A percentile compares a stretch with the other conserved stretches of the same genome.
phyloP scores from a whole-genome alignment of 2,329 filamentous ascomycete species.

The Septoria linicola region DNA sequence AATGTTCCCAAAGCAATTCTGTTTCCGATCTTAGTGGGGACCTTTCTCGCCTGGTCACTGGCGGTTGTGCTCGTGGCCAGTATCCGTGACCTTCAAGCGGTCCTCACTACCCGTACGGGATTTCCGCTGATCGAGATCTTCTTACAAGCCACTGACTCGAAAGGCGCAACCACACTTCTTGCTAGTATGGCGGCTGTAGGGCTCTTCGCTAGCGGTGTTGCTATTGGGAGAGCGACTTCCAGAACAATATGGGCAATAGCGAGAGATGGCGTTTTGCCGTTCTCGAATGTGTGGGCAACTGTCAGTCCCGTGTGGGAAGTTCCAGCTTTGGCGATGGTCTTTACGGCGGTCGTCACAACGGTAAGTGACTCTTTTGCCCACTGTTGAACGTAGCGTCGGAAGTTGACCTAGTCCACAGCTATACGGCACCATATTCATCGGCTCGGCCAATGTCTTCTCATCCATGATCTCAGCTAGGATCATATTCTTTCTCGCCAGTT shows the following conservation, averaged over 20 bases:
- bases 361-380: conserved; percentile 34
- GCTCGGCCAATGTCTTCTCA: conserved; percentile 49
- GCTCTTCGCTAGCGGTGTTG: conserved; percentile 58
- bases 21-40: conserved; percentile 41
- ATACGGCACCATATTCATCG: conserved; percentile 62
- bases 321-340: conserved; percentile 54
- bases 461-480: conserved; percentile 7
- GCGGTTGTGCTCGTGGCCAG: conserved; percentile 38
- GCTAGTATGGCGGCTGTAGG: conserved; percentile 39
- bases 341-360: conserved; percentile 50
- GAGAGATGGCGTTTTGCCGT: conserved; percentile 60
- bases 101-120: conserved; percentile 7
- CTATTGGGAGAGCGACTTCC: conserved; percentile 59
- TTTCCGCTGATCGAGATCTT: conserved; percentile 21
- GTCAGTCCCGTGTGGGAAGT: conserved; percentile 48
- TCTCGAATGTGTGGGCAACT: conserved; percentile 41
- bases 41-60: conserved; percentile 41
- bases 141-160: conserved; percentile 14
- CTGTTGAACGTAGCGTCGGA: no score
- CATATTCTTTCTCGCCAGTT: conserved; percentile 5
- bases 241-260: conserved; percentile 64
- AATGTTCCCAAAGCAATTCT: conserved; percentile 46
- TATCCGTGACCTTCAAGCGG: conserved; percentile 14
- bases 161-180: background rate
- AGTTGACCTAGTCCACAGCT: background rate